These are phyloP conservation scores for Penicillium concentricum DNA, from an alignment of 2,329 filamentous ascomycete genomes.

Conservation along the genomic window DNA sequence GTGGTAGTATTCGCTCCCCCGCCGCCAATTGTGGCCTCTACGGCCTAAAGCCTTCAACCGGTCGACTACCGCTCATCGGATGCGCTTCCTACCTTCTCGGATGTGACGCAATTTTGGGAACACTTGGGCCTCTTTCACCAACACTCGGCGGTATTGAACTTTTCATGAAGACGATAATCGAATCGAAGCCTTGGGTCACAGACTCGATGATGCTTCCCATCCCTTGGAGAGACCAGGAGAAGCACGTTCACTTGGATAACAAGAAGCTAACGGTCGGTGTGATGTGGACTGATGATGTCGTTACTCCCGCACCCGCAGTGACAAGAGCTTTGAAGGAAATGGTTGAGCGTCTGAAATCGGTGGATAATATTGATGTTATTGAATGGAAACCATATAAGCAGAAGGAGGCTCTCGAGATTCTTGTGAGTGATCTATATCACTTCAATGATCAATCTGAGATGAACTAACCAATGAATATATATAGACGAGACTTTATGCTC, in stretches of 20 bases:
- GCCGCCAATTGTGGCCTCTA: neutral
- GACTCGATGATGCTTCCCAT: constrained; percentile 1
- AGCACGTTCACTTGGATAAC: constrained; percentile 18
- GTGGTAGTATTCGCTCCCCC: neutral
- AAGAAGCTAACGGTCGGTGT: constrained; percentile 57
- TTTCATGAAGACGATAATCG: constrained; percentile 41
- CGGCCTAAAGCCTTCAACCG: constrained; percentile 6
- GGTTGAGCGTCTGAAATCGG: constrained; percentile 25
- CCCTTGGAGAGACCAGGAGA: neutral
- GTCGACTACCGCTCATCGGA: constrained; percentile 21
- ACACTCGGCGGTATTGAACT: constrained; percentile 49
- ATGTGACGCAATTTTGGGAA: constrained; percentile 9
- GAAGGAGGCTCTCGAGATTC: constrained; percentile 48
- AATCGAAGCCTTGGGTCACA: neutral
- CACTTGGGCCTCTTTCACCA: constrained; percentile 55
- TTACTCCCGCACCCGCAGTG: constrained; percentile 63
- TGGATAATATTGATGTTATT: constrained; percentile 23
- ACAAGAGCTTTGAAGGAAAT: constrained; percentile 53
- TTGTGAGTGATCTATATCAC: neutral
- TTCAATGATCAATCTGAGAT: neutral
- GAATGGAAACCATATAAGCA: constrained; percentile 48
- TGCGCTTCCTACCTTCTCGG: constrained; percentile 20
- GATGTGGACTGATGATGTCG: constrained; percentile 61
- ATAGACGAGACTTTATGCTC: constrained; percentile 7
- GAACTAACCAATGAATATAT: neutral